Evolutionary conservation across 352 stramenopile genomes (phyloP).

Genomic region (Elongisporangium undulatum): DNA sequence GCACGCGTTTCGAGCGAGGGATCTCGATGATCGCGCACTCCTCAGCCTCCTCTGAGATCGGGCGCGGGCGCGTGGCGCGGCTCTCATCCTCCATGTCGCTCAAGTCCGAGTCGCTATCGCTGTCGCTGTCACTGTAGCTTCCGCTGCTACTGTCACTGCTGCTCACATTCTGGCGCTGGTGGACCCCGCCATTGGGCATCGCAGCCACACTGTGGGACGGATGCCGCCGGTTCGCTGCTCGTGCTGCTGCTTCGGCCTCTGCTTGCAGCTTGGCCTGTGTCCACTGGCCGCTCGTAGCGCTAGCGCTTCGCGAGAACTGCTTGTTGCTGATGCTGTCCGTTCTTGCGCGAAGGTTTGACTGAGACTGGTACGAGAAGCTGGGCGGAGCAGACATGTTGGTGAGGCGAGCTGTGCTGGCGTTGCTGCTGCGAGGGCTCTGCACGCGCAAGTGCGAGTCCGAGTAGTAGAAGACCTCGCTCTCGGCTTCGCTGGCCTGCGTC

Average conservation of each 20-base stretch:
- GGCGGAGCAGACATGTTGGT: neutral
- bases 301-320: conserved; percentile 4
- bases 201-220: conserved; percentile 6
- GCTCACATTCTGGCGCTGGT: conserved; percentile 2
- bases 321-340: conserved; percentile 13
- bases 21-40: conserved; percentile 37
- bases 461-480: neutral
- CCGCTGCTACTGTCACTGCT: conserved; percentile 1
- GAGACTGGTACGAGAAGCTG: conserved; percentile 9
- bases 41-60: conserved; percentile 23
- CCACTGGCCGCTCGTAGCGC: neutral
- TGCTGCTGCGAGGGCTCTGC: conserved; percentile 17
- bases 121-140: conserved; percentile 7
- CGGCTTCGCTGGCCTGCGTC: neutral
- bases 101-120: neutral
- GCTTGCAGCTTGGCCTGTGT: neutral
- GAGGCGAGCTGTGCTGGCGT: conserved; percentile 9
- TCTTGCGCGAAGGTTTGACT: conserved; percentile 13
- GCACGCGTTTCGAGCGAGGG: conserved; percentile 14
- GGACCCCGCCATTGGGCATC: neutral
- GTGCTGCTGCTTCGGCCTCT: neutral
- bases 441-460: neutral
- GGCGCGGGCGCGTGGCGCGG: neutral
- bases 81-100: neutral
- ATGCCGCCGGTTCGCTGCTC: neutral